Percentiles rank a stretch among this genome's conserved stretches.
Conservation (phyloP, 2,329 filamentous ascomycete genomes). For the Biscogniauxia marginata region DNA sequence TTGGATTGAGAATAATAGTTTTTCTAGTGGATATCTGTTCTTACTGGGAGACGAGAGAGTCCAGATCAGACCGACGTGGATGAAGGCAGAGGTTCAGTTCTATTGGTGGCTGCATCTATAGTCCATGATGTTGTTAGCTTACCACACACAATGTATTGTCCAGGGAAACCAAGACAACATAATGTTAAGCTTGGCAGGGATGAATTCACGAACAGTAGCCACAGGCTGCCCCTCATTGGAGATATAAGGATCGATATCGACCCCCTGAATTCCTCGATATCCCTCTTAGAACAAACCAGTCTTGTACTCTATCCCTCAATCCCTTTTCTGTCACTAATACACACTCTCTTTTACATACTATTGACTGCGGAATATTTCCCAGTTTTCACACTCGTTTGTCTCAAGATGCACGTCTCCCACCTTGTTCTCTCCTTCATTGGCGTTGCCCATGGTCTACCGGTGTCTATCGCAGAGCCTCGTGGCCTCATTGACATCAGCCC, state of each 20-base stretch:
- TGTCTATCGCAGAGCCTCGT: constrained; percentile 10
- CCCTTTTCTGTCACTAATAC: not conserved
- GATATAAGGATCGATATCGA: not conserved
- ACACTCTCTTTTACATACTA: not conserved
- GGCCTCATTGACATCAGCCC: constrained; percentile 19
- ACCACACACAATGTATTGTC: not conserved
- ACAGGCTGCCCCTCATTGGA: not conserved
- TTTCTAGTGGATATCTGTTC: not conserved
- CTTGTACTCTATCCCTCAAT: not conserved
- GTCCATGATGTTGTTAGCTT: not conserved
- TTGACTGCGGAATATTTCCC: not conserved
- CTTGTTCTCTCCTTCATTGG: constrained; percentile 18
- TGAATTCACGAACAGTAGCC: not conserved
- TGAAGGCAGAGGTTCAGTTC: not conserved
- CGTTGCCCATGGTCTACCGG: constrained; percentile 13
- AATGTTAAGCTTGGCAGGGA: not conserved
- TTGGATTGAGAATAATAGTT: not conserved
- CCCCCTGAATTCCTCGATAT: not conserved
- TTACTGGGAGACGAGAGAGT: not conserved
- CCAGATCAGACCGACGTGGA: not conserved
- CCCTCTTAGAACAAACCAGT: not conserved
- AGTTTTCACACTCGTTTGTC: not conserved
- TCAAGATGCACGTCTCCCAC: constrained; percentile 20
- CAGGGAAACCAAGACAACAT: not conserved
- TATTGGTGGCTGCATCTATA: not conserved